Evolutionary conservation across 2,329 filamentous ascomycete genomes (phyloP), one percentile per base, ranked within the genome.

Genomic region (Xylaria sp.): DNA sequence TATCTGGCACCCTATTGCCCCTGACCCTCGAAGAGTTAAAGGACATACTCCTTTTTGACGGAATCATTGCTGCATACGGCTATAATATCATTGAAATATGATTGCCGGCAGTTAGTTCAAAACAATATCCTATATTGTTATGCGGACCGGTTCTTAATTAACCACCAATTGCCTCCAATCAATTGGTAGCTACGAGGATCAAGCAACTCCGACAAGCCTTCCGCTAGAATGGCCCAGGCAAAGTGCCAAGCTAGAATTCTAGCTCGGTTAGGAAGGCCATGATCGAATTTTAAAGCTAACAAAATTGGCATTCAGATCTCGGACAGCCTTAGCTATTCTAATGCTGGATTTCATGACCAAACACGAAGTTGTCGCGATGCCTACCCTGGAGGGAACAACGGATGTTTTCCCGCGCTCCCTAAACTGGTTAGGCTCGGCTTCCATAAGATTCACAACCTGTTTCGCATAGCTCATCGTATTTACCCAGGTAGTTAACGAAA

Each of bases 101-200:
- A 18, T 48, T 28, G n/a, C 28, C 45, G 45, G 60, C 39, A 63
- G 39, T 63, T 60, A 34, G 23, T 30, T 63, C 63, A 50, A 58
- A 62, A 53, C 39, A n/a, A n/a, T 12, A 23, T 32, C 18, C 18
- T 18, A 39, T 60, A 43, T 60, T 60, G 60, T 30, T 20, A 30
- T 28, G 8, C 5, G 30, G 60, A 34, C 30, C 53, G 53, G 60
- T 28, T 56, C 32, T 50, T 59, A 60, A 67, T 67, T 67, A 67
- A 32, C 55, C 65, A 63, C 60, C 52, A 67, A 60, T 63, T 61
- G 34, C 45, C 39, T 59, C 59, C 36, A 28, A 41, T 25, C 55
- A 41, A 41, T 18, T 41, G 13, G n/a, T 4, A 12, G 30, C 12
- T 10, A 34, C 2, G 28, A 60, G 39, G 39, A 30, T 52, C 13